Conservation (phyloP, 2,329 filamentous ascomycete species). For the Colletotrichum chrysophilum region DNA sequence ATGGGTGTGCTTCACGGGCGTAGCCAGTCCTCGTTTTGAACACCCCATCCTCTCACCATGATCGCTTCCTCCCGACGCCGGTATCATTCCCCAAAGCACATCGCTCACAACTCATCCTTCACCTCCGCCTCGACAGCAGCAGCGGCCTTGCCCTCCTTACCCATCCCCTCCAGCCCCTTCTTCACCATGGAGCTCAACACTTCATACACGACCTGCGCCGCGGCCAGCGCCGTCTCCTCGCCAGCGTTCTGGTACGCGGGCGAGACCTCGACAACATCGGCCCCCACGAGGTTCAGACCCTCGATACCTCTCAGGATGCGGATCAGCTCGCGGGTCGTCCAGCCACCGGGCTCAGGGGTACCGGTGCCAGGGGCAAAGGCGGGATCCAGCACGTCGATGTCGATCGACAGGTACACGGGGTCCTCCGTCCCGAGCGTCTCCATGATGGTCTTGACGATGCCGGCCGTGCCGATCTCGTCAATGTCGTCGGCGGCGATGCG, state of each 20-base stretch:
- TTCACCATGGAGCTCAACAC: constrained; percentile 80
- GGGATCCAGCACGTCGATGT: constrained; percentile 42
- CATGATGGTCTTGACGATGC: constrained; percentile 75
- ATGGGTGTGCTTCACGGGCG: background rate
- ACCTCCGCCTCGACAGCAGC: constrained; percentile 9
- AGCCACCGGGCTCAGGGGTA: constrained; percentile 88
- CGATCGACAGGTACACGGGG: constrained; percentile 77
- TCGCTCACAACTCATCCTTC: constrained; percentile 44
- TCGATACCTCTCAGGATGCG: constrained; percentile 83
- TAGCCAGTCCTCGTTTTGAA: background rate
- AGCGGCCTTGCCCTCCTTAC: constrained; percentile 32
- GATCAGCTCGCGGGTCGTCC: constrained; percentile 89
- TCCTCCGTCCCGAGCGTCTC: constrained; percentile 73
- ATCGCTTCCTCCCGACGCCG: background rate
- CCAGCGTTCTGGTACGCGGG: constrained; percentile 83
- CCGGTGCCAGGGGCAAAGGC: constrained; percentile 72
- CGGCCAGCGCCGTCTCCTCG: constrained; percentile 83
- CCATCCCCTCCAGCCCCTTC: constrained; percentile 45
- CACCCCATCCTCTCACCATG: background rate
- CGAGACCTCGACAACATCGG: constrained; percentile 88
- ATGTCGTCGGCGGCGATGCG: constrained; percentile 86
- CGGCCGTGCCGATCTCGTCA: constrained; percentile 77
- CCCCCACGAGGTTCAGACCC: constrained; percentile 82
- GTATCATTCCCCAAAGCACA: background rate
- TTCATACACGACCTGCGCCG: constrained; percentile 84